Conservation (phyloP, 2,329 filamentous ascomycete genomes). For the Lizonia empirigonia region DNA sequence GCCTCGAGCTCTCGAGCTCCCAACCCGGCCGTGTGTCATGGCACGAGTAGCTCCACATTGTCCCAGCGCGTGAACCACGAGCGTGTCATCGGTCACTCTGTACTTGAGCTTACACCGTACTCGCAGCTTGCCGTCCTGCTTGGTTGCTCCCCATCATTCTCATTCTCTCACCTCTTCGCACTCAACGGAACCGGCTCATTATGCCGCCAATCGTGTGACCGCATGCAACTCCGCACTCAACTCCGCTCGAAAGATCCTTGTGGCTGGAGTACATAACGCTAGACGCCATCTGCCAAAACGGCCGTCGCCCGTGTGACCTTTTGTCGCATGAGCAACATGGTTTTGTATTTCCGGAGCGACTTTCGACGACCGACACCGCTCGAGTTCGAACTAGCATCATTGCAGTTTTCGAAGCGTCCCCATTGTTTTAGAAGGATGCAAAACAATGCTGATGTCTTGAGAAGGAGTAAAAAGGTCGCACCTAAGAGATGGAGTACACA, state of each 20-base stretch:
- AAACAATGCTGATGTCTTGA: too few relatives aligned
- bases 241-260: constrained; percentile 14
- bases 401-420: too few relatives aligned
- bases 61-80: constrained; percentile 8
- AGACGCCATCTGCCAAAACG: constrained; percentile 9
- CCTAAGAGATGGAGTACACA: not conserved
- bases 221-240: constrained; percentile 14
- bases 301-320: constrained; percentile 9
- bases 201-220: constrained; percentile 16
- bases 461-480: not conserved
- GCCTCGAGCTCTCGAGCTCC: constrained; percentile 10
- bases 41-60: not conserved
- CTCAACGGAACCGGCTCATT: too few relatives aligned
- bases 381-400: too few relatives aligned
- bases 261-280: constrained; percentile 12
- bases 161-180: not conserved
- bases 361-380: too few relatives aligned
- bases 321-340: constrained; percentile 5
- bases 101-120: not conserved
- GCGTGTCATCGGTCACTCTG: not conserved
- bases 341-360: not conserved
- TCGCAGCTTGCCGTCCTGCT: not conserved
- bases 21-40: constrained; percentile 14
- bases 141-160: not conserved
- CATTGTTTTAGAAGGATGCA: too few relatives aligned